These are phyloP conservation scores for Dalbergia cultrata DNA, from an alignment of 306 rosid genomes.

Conservation along the genomic window DNA sequence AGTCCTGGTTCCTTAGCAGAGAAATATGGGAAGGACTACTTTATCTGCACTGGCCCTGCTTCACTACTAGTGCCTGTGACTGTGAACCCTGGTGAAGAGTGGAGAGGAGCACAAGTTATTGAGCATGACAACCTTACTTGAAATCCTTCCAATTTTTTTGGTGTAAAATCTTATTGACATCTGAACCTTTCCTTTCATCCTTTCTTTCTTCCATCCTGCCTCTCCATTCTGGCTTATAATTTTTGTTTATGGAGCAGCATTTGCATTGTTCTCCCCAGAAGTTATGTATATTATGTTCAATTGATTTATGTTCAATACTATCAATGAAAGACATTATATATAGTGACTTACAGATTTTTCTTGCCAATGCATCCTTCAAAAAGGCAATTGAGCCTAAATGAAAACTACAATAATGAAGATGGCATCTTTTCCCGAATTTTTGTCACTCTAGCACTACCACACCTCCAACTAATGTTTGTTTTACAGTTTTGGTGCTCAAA, in stretches of 20 bases:
- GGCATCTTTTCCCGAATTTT: background rate
- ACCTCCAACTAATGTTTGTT: background rate
- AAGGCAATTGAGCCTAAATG: background rate
- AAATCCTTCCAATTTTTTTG: background rate
- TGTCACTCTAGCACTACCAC: background rate
- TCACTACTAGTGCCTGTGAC: conserved; percentile 83
- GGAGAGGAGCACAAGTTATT: conserved; percentile 95
- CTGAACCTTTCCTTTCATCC: background rate
- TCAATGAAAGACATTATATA: conserved; percentile 41
- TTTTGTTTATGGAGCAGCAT: conserved; percentile 28
- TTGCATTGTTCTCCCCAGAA: conserved; percentile 25
- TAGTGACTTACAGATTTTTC: conserved; percentile 28
- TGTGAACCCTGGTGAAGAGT: conserved; percentile 84
- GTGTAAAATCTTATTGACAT: conserved; percentile 22
- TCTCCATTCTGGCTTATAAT: conserved; percentile 25
- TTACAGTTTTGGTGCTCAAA: too few species aligned
- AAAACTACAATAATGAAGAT: background rate
- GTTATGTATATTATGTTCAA: conserved; percentile 35
- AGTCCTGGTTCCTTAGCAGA: conserved; percentile 89
- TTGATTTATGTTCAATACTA: conserved; percentile 31
- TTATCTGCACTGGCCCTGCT: conserved; percentile 97
- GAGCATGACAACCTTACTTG: conserved; percentile 87
- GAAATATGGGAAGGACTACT: conserved; percentile 83
- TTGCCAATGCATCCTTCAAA: conserved; percentile 11
- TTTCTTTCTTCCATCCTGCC: conserved; percentile 17